phyloP scores from a whole-genome alignment of 2,329 filamentous ascomycete species.

The Colletotrichum tofieldiae region DNA sequence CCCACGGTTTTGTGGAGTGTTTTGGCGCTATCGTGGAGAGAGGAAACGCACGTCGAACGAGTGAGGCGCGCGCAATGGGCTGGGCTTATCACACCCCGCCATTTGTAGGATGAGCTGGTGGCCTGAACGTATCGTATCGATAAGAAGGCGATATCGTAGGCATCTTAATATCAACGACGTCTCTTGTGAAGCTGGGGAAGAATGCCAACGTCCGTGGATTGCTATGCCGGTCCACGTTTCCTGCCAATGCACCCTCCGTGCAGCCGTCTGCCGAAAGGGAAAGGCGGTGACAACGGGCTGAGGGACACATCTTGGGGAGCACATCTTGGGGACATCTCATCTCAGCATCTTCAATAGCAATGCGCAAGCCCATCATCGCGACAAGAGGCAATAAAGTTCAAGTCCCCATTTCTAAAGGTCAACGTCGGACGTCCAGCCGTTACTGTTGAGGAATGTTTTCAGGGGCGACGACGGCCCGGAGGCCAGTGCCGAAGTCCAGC shows the following conservation, averaged over 20 bases:
- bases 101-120: constrained; percentile 11
- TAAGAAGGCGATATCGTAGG: constrained; percentile 4
- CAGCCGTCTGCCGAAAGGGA: constrained; percentile 43
- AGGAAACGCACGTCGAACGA: constrained; percentile 7
- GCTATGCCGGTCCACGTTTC: neutral
- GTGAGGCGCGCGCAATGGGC: neutral
- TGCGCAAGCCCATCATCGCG: too few species aligned
- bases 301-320: neutral
- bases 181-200: constrained; percentile 2
- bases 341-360: neutral
- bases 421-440: neutral
- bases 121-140: constrained; percentile 32
- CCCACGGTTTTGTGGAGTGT: constrained; percentile 39
- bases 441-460: neutral
- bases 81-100: constrained; percentile 31
- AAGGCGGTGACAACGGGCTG: constrained; percentile 50
- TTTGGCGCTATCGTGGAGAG: constrained; percentile 23
- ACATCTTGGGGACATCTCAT: neutral
- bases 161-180: constrained; percentile 37
- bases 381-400: neutral
- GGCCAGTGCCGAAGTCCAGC: neutral
- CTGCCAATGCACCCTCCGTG: neutral
- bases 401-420: neutral
- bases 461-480: neutral
- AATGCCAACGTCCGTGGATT: neutral